Percentiles rank a stretch among this genome's conserved stretches.
These are phyloP conservation scores for Dujonia santamariae DNA, from an alignment of 1,139 yeast genomes.

Conservation along the genomic window DNA sequence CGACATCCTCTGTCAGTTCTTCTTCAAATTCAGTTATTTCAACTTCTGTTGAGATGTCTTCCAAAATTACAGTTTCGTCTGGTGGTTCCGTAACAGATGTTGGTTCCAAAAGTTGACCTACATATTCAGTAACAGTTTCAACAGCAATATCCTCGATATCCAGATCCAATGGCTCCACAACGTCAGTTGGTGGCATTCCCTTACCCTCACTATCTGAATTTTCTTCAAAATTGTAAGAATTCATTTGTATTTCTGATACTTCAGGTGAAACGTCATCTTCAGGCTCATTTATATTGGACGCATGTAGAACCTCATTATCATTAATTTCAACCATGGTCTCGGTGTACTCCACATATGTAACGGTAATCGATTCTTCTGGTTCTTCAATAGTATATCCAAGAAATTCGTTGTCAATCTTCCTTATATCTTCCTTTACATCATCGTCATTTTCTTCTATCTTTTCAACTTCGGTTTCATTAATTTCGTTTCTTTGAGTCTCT, in stretches of 20 bases:
- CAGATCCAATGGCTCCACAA: too few species aligned
- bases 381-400: background rate
- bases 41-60: background rate
- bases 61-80: background rate
- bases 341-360: too few species aligned
- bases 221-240: background rate
- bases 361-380: conserved; percentile 2
- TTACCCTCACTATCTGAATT: background rate
- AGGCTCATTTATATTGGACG: conserved; percentile 3
- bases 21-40: background rate
- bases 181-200: background rate
- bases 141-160: background rate
- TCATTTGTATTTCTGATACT: background rate
- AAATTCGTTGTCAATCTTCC: background rate
- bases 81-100: conserved; percentile 2
- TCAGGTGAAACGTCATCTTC: conserved; percentile 2
- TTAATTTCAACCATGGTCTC: conserved; percentile 2
- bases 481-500: too few species aligned
- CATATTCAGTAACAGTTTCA: conserved; percentile 2
- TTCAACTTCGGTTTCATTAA: too few species aligned
- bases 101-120: background rate
- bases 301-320: conserved; percentile 2
- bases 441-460: background rate
- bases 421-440: background rate
- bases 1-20: too few species aligned